Evolutionary conservation across 352 stramenopile genomes (phyloP).

Genomic region (Phytophthora boehmeriae): DNA sequence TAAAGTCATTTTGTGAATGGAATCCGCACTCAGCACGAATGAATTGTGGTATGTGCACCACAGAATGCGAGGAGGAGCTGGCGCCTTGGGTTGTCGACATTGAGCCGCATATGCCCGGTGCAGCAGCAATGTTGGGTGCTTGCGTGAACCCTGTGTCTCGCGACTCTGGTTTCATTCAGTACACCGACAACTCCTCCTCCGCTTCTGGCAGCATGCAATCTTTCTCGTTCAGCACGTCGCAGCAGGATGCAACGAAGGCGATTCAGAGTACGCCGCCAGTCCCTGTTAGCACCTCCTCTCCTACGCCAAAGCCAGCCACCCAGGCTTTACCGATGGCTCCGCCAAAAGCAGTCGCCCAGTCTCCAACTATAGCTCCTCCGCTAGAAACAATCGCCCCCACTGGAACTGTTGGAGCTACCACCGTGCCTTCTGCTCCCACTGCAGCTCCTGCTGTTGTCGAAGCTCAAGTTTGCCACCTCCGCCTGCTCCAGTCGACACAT

Average conservation of each 20-base stretch:
- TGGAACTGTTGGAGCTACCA: no score
- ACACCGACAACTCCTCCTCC: conserved; percentile 42
- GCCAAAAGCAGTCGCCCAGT: conserved; percentile 10
- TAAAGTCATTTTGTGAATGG: no score
- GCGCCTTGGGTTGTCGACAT: conserved; percentile 60
- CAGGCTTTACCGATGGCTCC: conserved; percentile 21
- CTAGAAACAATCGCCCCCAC: neutral
- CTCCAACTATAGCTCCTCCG: conserved; percentile 17
- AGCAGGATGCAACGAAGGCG: conserved; percentile 42
- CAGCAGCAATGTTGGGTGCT: conserved; percentile 36
- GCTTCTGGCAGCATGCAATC: conserved; percentile 48
- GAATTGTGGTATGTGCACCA: neutral
- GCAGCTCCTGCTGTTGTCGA: neutral
- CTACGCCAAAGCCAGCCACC: conserved; percentile 6
- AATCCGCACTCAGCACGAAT: no score
- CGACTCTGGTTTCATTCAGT: conserved; percentile 63
- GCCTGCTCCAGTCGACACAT: conserved; percentile 22
- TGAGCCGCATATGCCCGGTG: conserved; percentile 41
- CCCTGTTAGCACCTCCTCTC: neutral
- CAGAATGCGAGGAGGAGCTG: conserved; percentile 50
- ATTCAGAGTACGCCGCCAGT: conserved; percentile 6
- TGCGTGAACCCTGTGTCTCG: conserved; percentile 70
- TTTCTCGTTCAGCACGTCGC: conserved; percentile 72
- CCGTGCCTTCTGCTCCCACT: neutral
- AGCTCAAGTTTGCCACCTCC: conserved; percentile 11